Evolutionary conservation across 1,284 basidiomycete genomes (phyloP).

Genomic region (Wolfiporia cocos): DNA sequence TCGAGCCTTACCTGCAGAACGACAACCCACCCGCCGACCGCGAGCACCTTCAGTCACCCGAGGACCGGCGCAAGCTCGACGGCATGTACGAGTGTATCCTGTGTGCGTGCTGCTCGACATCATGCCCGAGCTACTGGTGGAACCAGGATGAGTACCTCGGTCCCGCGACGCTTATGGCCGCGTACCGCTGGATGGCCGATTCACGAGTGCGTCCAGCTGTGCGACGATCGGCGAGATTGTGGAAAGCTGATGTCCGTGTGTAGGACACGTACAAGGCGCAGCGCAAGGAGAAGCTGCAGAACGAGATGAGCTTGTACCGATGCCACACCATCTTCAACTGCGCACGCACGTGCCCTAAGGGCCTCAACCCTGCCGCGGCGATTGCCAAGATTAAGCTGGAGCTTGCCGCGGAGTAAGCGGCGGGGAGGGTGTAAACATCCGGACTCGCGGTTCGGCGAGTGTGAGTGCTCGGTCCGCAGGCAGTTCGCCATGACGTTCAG

Average conservation of each 20-base stretch:
- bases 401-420: slow-evolving; percentile 65
- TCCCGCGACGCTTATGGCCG: slow-evolving; percentile 93
- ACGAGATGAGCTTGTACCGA: slow-evolving; percentile 89
- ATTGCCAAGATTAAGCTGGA: slow-evolving; percentile 89
- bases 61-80: slow-evolving; percentile 94
- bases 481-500: no score
- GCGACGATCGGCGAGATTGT: neutral
- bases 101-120: slow-evolving; percentile 95
- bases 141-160: slow-evolving; percentile 99
- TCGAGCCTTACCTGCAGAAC: slow-evolving; percentile 93
- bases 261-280: slow-evolving; percentile 79
- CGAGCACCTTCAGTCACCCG: slow-evolving; percentile 86
- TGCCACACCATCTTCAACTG: slow-evolving; percentile 98
- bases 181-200: slow-evolving; percentile 97
- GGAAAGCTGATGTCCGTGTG: neutral
- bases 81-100: slow-evolving; percentile 96
- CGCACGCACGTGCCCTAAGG: slow-evolving; percentile 92
- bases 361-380: slow-evolving; percentile 85
- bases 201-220: slow-evolving; percentile 59
- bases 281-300: slow-evolving; percentile 91
- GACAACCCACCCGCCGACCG: slow-evolving; percentile 79
- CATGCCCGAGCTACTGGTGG: slow-evolving; percentile 98
- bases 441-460: neutral
- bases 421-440: neutral
- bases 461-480: neutral